phyloP scores from a whole-genome alignment of 176 grass and related monocot genomes.

The Panicum miliaceum region DNA sequence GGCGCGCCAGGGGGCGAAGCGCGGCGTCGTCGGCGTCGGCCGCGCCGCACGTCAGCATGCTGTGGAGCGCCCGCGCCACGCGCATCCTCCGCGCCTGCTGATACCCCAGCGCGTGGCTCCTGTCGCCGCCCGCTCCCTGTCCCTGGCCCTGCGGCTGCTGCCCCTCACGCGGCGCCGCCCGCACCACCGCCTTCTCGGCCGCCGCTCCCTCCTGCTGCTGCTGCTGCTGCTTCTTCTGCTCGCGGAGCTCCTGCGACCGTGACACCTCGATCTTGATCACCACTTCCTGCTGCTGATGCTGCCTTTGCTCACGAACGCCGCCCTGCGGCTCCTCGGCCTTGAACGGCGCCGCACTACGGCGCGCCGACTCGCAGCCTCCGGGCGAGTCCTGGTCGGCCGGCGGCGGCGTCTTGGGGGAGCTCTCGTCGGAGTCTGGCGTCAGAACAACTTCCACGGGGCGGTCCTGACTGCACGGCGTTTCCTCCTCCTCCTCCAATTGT shows the following conservation, averaged over 20 bases:
- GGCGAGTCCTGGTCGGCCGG: slow-evolving; percentile 33
- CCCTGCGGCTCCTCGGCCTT: slow-evolving; percentile 20
- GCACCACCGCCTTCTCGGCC: neutral
- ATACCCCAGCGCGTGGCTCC: neutral
- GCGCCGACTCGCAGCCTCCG: neutral
- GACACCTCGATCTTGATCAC: slow-evolving; percentile 28
- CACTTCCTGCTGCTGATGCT: slow-evolving; percentile 13
- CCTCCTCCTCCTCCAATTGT: neutral
- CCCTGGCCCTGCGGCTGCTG: neutral
- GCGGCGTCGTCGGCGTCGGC: slow-evolving; percentile 47
- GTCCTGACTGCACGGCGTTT: neutral
- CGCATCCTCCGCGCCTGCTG: slow-evolving; percentile 35
- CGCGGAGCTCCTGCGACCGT: neutral
- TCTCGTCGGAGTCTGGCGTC: slow-evolving; percentile 12
- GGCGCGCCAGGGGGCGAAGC: slow-evolving; percentile 29
- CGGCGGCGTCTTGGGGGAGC: slow-evolving; percentile 22
- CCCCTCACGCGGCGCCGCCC: neutral
- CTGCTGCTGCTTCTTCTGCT: neutral
- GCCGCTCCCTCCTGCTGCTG: neutral
- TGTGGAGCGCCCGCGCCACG: slow-evolving; percentile 48
- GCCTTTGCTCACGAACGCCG: neutral
- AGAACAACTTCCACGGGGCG: slow-evolving; percentile 13
- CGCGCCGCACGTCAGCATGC: slow-evolving; percentile 50
- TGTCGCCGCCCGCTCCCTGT: neutral
- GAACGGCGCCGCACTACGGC: neutral